Percentiles rank a stretch among this genome's conserved stretches.
Evolutionary conservation across 257 asterid genomes (phyloP).

Genomic region (Jacaranda copaia): DNA sequence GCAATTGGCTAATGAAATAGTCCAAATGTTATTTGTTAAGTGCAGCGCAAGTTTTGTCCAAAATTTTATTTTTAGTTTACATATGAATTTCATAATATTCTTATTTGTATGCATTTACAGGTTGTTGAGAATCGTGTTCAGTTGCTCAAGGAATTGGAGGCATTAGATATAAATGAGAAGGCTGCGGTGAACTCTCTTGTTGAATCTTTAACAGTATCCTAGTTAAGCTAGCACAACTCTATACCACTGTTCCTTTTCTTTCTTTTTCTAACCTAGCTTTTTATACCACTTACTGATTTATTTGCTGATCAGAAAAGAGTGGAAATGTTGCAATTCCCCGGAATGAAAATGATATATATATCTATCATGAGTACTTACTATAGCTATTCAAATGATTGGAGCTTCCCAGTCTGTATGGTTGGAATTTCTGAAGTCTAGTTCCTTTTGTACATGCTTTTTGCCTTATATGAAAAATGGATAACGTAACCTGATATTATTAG

Average conservation of each 20-base stretch:
- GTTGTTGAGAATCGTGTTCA: conserved; percentile 87
- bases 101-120: conserved; percentile 52
- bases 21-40: not conserved
- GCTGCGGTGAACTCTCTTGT: conserved; percentile 59
- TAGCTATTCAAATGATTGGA: conserved; percentile 1
- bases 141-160: conserved; percentile 69
- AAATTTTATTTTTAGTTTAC: not conserved
- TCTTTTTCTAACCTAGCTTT: not conserved
- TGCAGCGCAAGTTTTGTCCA: not conserved
- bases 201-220: conserved; percentile 79
- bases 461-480: not conserved
- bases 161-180: conserved; percentile 59
- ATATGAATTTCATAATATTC: not conserved
- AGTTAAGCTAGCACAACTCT: conserved; percentile 17
- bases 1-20: not conserved
- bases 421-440: conserved; percentile 20
- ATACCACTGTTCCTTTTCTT: not conserved
- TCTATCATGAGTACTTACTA: not conserved
- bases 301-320: not conserved
- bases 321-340: not conserved
- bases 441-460: not conserved
- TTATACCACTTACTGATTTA: not conserved
- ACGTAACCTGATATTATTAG: conserved; percentile 22
- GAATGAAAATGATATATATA: not conserved
- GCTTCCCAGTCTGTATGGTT: conserved; percentile 1